phyloP scores from a whole-genome alignment of 164 flowering plant genomes.

The Annona cherimola region DNA sequence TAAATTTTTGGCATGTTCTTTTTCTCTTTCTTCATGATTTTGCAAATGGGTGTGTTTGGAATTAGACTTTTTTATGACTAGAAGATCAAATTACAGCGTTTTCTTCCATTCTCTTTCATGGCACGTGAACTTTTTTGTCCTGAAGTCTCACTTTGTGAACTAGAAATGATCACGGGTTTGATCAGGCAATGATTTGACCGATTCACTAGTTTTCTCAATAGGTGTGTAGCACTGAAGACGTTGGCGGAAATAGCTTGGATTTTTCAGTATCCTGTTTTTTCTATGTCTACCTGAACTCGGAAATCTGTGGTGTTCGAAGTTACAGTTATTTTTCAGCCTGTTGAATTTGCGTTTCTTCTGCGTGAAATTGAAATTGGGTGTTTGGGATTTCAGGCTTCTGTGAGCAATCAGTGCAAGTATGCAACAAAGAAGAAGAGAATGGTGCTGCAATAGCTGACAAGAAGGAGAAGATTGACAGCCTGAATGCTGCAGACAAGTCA shows the following conservation, averaged over 20 bases:
- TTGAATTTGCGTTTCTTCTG: neutral
- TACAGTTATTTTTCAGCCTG: too few species aligned
- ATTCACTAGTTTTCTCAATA: too few species aligned
- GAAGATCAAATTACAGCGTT: neutral
- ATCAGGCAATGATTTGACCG: too few species aligned
- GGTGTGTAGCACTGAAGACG: too few species aligned
- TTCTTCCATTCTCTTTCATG: neutral
- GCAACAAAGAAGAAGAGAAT: slow-evolving; percentile 15
- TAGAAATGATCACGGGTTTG: too few species aligned
- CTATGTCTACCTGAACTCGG: too few species aligned
- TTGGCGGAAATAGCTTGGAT: too few species aligned
- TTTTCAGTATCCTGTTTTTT: too few species aligned
- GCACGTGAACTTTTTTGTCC: too few species aligned
- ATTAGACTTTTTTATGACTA: neutral
- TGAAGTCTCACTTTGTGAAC: too few species aligned
- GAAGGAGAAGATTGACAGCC: neutral
- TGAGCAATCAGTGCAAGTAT: slow-evolving; percentile 19
- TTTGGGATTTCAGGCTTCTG: slow-evolving; percentile 12
- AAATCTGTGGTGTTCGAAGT: too few species aligned
- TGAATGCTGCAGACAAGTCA: neutral
- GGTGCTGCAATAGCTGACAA: neutral
- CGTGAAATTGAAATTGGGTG: neutral
- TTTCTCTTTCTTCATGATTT: neutral
- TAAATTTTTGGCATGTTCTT: neutral
- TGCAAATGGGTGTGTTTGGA: neutral